phyloP scores from a whole-genome alignment of 331 rosid genomes.

The Malus hybrid region DNA sequence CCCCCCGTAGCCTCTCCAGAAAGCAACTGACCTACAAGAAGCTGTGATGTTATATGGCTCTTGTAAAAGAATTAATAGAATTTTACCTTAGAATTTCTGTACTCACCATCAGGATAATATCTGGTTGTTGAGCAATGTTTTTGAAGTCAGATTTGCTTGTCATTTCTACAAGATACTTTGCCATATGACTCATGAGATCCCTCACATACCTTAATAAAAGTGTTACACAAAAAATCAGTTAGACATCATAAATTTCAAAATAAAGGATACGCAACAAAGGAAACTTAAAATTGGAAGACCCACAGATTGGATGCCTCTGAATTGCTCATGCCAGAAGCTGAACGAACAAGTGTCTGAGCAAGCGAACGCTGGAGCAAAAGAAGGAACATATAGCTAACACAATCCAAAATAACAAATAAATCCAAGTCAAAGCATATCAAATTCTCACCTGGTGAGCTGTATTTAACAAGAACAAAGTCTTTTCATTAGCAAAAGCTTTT shows the following conservation, averaged over 20 bases:
- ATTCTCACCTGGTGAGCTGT: constrained; percentile 67
- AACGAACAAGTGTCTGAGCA: constrained; percentile 84
- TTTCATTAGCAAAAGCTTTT: constrained; percentile 69
- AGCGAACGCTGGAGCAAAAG: constrained; percentile 66
- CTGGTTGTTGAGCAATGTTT: constrained; percentile 79
- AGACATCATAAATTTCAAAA: constrained; percentile 5
- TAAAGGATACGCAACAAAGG: not conserved
- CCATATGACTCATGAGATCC: constrained; percentile 73
- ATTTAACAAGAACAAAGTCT: constrained; percentile 55
- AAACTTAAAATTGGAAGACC: constrained; percentile 23
- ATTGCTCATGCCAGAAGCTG: constrained; percentile 73
- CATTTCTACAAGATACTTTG: constrained; percentile 56
- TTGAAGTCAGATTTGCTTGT: constrained; percentile 65
- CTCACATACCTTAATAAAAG: constrained; percentile 52
- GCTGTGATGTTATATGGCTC: constrained; percentile 17
- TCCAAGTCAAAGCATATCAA: constrained; percentile 7
- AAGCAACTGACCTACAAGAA: constrained; percentile 79
- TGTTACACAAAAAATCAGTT: constrained; percentile 7
- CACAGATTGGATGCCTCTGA: constrained; percentile 74
- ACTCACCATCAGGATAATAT: constrained; percentile 65
- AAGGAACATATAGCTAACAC: constrained; percentile 13
- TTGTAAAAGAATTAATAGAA: not conserved
- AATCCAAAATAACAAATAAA: constrained; percentile 10
- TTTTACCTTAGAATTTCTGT: not conserved
- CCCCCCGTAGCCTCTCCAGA: constrained; percentile 95